These are phyloP conservation scores for Helotiales sp. DNA, from an alignment of 2,329 filamentous ascomycete genomes.

Conservation along the genomic window DNA sequence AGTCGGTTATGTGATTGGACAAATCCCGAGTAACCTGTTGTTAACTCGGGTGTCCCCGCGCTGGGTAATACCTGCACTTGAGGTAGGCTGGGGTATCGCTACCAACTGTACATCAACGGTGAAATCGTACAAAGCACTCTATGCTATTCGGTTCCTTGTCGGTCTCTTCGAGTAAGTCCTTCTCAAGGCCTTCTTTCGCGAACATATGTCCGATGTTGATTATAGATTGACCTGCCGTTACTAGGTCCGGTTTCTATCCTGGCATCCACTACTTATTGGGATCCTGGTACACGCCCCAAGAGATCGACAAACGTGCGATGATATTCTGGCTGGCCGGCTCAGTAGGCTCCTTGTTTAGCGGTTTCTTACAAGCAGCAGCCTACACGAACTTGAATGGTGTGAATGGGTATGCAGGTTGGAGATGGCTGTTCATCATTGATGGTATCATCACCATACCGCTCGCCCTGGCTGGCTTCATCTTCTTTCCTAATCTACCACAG, in stretches of 20 bases:
- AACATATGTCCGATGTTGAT: constrained; percentile 11
- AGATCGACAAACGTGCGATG: constrained; percentile 47
- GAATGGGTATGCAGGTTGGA: constrained; percentile 42
- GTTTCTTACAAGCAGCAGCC: constrained; percentile 44
- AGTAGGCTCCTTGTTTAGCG: constrained; percentile 47
- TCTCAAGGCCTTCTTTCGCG: constrained; percentile 19
- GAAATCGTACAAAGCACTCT: constrained; percentile 35
- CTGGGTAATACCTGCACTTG: constrained; percentile 35
- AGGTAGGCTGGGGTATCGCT: constrained; percentile 25
- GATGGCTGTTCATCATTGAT: constrained; percentile 47
- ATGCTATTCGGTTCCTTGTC: constrained; percentile 38
- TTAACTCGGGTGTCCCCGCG: constrained; percentile 44
- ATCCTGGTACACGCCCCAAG: constrained; percentile 49
- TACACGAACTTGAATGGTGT: constrained; percentile 41
- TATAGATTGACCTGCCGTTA: background rate
- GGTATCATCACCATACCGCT: constrained; percentile 36
- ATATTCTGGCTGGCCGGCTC: constrained; percentile 60
- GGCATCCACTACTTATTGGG: constrained; percentile 57
- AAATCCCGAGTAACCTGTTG: constrained; percentile 51
- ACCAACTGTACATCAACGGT: constrained; percentile 31
- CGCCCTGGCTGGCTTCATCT: constrained; percentile 28
- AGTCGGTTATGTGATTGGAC: constrained; percentile 51
- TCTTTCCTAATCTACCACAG: constrained; percentile 30
- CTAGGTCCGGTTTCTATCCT: constrained; percentile 44
- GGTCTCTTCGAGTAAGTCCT: constrained; percentile 32